phyloP scores from a whole-genome alignment of 805 yeast genomes.

The Candida xyloterini region DNA sequence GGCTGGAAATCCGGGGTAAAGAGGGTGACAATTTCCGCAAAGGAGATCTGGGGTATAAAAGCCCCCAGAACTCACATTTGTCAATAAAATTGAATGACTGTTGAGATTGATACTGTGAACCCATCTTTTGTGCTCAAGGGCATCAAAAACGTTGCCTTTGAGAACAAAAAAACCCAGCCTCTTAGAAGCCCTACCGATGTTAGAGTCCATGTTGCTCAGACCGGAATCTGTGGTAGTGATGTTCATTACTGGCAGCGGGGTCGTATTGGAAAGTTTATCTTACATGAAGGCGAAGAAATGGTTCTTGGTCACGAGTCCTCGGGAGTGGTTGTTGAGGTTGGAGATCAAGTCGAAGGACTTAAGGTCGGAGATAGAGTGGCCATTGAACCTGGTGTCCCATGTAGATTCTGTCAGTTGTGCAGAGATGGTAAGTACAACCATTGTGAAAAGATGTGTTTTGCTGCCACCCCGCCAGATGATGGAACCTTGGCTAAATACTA shows the following conservation, averaged over 20 bases:
- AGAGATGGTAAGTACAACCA: slow-evolving; percentile 77
- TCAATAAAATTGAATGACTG: background rate
- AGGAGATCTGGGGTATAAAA: background rate
- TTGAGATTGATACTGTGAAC: slow-evolving; percentile 16
- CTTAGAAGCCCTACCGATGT: slow-evolving; percentile 64
- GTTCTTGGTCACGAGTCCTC: slow-evolving; percentile 86
- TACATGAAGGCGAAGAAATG: slow-evolving; percentile 40
- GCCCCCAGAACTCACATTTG: background rate
- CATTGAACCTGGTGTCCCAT: slow-evolving; percentile 86
- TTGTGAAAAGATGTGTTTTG: slow-evolving; percentile 85
- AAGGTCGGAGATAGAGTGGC: slow-evolving; percentile 85
- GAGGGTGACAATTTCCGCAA: slow-evolving; percentile 5
- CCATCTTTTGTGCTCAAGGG: slow-evolving; percentile 63
- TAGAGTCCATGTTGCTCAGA: slow-evolving; percentile 68
- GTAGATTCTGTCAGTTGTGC: slow-evolving; percentile 69
- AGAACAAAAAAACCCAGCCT: slow-evolving; percentile 63
- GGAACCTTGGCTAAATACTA: slow-evolving; percentile 77
- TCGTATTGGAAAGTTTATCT: slow-evolving; percentile 17
- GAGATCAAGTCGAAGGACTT: slow-evolving; percentile 57
- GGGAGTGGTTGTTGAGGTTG: slow-evolving; percentile 71
- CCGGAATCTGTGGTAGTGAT: slow-evolving; percentile 88
- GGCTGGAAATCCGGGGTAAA: slow-evolving; percentile 4
- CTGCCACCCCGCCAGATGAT: slow-evolving; percentile 85
- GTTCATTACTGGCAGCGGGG: slow-evolving; percentile 69
- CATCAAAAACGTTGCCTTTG: slow-evolving; percentile 59